Base-by-base conservation (phyloP, 164 flowering plant species). In the Sedum album region DNA sequence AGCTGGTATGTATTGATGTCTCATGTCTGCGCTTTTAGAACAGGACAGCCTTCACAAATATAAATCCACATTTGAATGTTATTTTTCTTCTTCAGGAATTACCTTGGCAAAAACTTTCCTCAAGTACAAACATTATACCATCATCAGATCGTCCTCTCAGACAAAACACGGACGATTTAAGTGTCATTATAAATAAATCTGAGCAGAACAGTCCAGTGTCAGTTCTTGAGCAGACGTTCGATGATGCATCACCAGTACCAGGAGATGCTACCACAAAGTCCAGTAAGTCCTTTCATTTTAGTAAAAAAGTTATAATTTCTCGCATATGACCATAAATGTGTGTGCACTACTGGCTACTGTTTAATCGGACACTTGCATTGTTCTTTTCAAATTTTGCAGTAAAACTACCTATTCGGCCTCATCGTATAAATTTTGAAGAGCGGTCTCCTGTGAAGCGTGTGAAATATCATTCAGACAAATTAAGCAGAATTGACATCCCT, bases 201-300 rank as follows among this genome's bases (percentile, higher is more conserved):
- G 62, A 57, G 62, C 62, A 57, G 33, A 5, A 28, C 35, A 57
- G 62, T 57, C 62, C 62, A 25, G 62, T 57, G 5, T 57, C 62
- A 28, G 62, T 57, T 57, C 62, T 57, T 28, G 62, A 57, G 20
- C 31, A 57, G 62, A 26, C 28, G 13, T 57, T 57, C 8, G 62
- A 57, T 23, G 62, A 57, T 57, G 33, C 31, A 15, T 28, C 62
- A 30, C 62, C 60, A 21, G 23, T 28, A 53, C 30, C 33, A 57
- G 62, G 18, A 26, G 15, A 57, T 26, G 18, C 33, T 57, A 28
- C 33, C 18, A 57, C 20, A 20, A 26, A 57, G 18, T 20, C 35
- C 20, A 20, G 62, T 57, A 57, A 57, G 62, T 57, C 62, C 31
- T 17, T n/a, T 30, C 31, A 53, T 21, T 21, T 30, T 4, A 23